Evolutionary conservation across 2,329 filamentous ascomycete species (phyloP).

Genomic region (Colletotrichum tropicicola): DNA sequence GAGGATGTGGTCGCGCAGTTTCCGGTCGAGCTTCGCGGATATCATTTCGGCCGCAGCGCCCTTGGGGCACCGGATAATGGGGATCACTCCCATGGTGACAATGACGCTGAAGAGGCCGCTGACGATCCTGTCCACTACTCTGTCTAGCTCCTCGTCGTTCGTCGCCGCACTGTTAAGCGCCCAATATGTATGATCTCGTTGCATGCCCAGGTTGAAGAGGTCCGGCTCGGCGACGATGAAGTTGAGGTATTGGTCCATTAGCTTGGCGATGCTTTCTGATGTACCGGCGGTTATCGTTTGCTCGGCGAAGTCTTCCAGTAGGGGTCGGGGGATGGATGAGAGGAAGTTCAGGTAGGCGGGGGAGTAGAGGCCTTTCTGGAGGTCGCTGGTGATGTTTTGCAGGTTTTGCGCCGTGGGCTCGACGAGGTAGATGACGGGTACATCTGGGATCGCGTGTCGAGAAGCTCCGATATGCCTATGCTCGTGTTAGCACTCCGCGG

Average conservation of each 20-base stretch:
- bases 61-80: slow-evolving; percentile 94
- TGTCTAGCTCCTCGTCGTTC: slow-evolving; percentile 88
- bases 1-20: slow-evolving; percentile 93
- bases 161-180: slow-evolving; percentile 94
- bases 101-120: slow-evolving; percentile 97
- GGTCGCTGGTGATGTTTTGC: slow-evolving; percentile 82
- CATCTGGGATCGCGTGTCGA: slow-evolving; percentile 92
- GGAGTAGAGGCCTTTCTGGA: slow-evolving; percentile 87
- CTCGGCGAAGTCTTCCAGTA: slow-evolving; percentile 93
- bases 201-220: slow-evolving; percentile 92
- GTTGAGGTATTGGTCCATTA: slow-evolving; percentile 97
- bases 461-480: slow-evolving; percentile 79
- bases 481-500: slow-evolving; percentile 33
- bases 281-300: slow-evolving; percentile 87
- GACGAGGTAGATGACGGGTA: slow-evolving; percentile 95
- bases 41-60: slow-evolving; percentile 94
- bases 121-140: slow-evolving; percentile 89
- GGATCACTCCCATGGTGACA: slow-evolving; percentile 98
- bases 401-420: slow-evolving; percentile 87
- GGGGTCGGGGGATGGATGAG: slow-evolving; percentile 86
- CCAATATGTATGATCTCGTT: slow-evolving; percentile 85
- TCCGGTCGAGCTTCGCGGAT: slow-evolving; percentile 91
- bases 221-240: slow-evolving; percentile 97
- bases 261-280: slow-evolving; percentile 87
- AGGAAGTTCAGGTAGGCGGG: slow-evolving; percentile 98